A percentile compares a stretch with the other conserved stretches of the same genome.
phyloP scores from a whole-genome alignment of 192 early-diverging fungal genomes.

The Coemansia sp. region DNA sequence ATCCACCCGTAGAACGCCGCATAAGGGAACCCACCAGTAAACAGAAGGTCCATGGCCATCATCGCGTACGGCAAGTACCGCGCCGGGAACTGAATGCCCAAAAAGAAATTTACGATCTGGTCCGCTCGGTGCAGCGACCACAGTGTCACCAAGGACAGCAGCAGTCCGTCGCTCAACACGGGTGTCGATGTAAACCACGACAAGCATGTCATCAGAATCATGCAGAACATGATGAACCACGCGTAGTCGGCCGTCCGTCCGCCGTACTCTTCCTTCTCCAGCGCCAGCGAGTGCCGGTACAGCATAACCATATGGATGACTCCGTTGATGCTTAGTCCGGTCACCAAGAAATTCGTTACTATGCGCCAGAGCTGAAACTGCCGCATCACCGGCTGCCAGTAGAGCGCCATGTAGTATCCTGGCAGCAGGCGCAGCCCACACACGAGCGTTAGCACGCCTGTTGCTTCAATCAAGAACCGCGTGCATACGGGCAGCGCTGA shows the following conservation, averaged over 20 bases:
- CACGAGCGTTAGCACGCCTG: constrained; percentile 11
- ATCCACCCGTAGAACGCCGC: constrained; percentile 63
- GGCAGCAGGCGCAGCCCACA: constrained; percentile 9
- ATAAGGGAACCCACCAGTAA: constrained; percentile 43
- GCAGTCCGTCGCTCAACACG: constrained; percentile 52
- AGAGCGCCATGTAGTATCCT: constrained; percentile 48
- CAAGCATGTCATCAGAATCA: constrained; percentile 11
- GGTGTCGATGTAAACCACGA: constrained; percentile 30
- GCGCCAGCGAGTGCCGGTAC: constrained; percentile 64
- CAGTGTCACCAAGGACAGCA: constrained; percentile 66
- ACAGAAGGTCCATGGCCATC: constrained; percentile 57
- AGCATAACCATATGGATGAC: constrained; percentile 72
- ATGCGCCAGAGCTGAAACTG: constrained; percentile 78
- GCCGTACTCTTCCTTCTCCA: constrained; percentile 66
- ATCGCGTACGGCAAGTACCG: constrained; percentile 76
- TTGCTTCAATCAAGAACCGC: constrained; percentile 14
- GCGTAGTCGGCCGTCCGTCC: constrained; percentile 76
- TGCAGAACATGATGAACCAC: constrained; percentile 67
- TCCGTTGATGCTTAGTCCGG: constrained; percentile 56
- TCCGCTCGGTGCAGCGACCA: constrained; percentile 69
- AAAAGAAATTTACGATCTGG: constrained; percentile 63
- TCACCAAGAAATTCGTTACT: constrained; percentile 63
- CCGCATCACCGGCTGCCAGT: constrained; percentile 54
- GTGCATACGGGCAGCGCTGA: constrained; percentile 19
- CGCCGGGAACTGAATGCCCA: constrained; percentile 71